A percentile compares a stretch with the other conserved stretches of the same genome.
Evolutionary conservation across 257 asterid species (phyloP).

Genomic region (Anisodus acutangulus): DNA sequence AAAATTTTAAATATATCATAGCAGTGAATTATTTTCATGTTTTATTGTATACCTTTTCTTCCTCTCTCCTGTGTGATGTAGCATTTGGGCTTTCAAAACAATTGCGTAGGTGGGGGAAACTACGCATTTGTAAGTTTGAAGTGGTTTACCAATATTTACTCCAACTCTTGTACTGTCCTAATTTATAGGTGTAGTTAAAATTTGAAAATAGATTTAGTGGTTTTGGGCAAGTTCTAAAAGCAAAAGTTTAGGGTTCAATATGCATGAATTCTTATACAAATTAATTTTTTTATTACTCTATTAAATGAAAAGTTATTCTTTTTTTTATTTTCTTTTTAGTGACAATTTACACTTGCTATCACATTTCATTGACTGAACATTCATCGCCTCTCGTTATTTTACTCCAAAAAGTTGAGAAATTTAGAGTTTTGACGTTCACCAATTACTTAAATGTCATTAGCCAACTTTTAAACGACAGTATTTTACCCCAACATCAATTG

Average conservation of each 20-base stretch:
- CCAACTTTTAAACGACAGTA: no score
- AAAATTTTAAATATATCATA: background rate
- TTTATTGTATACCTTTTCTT: background rate
- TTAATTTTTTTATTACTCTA: no score
- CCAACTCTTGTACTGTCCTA: background rate
- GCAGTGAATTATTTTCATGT: background rate
- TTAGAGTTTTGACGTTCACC: background rate
- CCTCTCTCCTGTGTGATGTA: background rate
- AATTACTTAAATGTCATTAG: no score
- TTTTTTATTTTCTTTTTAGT: background rate
- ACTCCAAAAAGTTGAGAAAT: background rate
- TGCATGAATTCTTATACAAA: background rate
- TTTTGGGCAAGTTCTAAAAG: background rate
- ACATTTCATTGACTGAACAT: background rate
- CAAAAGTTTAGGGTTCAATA: background rate
- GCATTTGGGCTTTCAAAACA: background rate
- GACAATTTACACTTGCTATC: background rate
- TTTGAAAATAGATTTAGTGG: background rate
- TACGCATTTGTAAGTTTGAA: background rate
- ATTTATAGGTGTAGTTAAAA: background rate
- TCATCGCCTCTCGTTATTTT: background rate
- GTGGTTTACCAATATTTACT: background rate
- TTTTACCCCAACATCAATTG: no score
- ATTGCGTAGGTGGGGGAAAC: background rate
- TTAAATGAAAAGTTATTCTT: no score